These are phyloP conservation scores for Sclerotinia glacialis DNA, from an alignment of 2,329 filamentous ascomycete species.

Conservation along the genomic window DNA sequence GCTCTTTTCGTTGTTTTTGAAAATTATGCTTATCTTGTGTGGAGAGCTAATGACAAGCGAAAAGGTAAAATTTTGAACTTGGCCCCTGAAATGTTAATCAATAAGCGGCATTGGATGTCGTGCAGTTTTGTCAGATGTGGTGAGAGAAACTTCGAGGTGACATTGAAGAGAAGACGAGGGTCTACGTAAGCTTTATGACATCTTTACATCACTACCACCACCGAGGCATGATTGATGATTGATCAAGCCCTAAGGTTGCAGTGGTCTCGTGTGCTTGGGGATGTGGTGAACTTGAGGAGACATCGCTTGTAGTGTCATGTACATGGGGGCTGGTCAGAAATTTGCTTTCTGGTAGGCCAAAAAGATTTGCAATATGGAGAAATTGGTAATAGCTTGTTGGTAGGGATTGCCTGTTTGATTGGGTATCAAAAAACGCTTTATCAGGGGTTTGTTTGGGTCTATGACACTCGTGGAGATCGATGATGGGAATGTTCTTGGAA, in stretches of 20 bases:
- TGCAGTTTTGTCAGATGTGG: constrained; percentile 10
- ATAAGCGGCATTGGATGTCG: not conserved
- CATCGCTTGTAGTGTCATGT: not conserved
- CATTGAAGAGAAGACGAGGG: not conserved
- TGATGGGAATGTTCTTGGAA: constrained; percentile 1
- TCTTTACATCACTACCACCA: not conserved
- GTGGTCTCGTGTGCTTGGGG: not conserved
- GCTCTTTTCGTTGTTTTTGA: not conserved
- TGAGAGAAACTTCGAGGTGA: constrained; percentile 1
- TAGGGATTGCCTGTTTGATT: not conserved
- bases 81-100: not conserved
- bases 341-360: not conserved
- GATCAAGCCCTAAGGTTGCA: not conserved
- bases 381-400: not conserved
- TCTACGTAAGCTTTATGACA: constrained; percentile 12
- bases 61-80: not conserved
- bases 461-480: constrained; percentile 12
- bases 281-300: constrained; percentile 1
- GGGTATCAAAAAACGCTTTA: constrained; percentile 1
- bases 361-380: not conserved
- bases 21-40: constrained; percentile 3
- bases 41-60: not conserved
- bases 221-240: constrained; percentile 14
- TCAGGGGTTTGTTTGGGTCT: not conserved
- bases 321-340: not conserved